phyloP scores from a whole-genome alignment of 371 early-diverging fungal genomes.

The Syncephalastrum contaminatum region DNA sequence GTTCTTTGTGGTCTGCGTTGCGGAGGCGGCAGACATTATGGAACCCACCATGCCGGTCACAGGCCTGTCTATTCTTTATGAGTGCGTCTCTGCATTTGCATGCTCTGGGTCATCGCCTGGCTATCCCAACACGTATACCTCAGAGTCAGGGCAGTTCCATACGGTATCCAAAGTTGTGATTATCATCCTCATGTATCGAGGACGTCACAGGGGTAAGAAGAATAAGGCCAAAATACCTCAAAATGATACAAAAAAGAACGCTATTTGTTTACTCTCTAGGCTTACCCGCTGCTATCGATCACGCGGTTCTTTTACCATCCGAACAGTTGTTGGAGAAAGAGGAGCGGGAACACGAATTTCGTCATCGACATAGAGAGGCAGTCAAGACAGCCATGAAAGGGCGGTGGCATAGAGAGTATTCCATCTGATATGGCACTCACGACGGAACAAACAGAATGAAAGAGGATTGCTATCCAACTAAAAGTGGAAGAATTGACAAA shows the following conservation, averaged over 20 bases:
- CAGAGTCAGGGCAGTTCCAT: slow-evolving; percentile 14
- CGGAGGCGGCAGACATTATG: slow-evolving; percentile 17
- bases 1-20: slow-evolving; percentile 13
- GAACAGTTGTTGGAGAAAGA: slow-evolving; percentile 20
- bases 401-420: no score
- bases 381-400: no score
- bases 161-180: slow-evolving; percentile 18
- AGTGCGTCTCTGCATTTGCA: slow-evolving; percentile 24
- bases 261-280: slow-evolving; percentile 16
- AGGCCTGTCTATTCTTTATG: slow-evolving; percentile 15
- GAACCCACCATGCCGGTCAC: slow-evolving; percentile 13
- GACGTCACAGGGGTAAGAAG: slow-evolving; percentile 20
- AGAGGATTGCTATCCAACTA: no score
- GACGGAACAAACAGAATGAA: no score
- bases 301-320: slow-evolving; percentile 47
- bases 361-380: slow-evolving; percentile 6
- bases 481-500: no score
- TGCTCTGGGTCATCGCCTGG: slow-evolving; percentile 17
- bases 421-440: no score
- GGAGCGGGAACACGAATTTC: slow-evolving; percentile 8
- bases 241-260: background rate
- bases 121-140: slow-evolving; percentile 11
- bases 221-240: background rate
- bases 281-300: slow-evolving; percentile 46
- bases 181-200: slow-evolving; percentile 19